These are phyloP conservation scores for Hypholoma sublateritium DNA, from an alignment of 768 basidiomycete species.

Conservation along the genomic window DNA sequence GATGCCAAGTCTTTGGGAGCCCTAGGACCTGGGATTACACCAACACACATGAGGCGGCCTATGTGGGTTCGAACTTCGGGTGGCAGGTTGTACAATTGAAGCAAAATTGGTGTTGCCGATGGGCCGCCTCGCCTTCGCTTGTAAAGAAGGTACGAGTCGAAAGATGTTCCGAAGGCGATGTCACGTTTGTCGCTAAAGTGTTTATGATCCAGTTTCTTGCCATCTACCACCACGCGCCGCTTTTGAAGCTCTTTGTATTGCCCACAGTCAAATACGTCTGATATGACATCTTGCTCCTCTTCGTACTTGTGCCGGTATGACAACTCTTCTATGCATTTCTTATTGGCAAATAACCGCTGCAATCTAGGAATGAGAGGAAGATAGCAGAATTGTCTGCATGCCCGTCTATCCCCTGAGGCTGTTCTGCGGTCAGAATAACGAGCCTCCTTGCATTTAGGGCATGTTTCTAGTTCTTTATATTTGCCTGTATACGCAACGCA, in stretches of 20 bases:
- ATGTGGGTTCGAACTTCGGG: conserved; percentile 34
- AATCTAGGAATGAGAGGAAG: conserved; percentile 29
- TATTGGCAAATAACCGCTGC: conserved; percentile 19
- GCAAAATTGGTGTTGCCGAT: conserved; percentile 31
- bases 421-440: neutral
- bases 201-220: neutral
- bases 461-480: conserved; percentile 10
- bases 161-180: conserved; percentile 10
- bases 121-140: conserved; percentile 10
- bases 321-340: conserved; percentile 6
- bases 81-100: conserved; percentile 42
- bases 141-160: conserved; percentile 14
- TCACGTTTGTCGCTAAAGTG: conserved; percentile 11
- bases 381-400: conserved; percentile 23
- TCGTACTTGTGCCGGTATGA: conserved; percentile 14
- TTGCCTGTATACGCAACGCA: conserved; percentile 31
- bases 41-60: conserved; percentile 31
- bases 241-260: conserved; percentile 5
- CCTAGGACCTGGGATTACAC: conserved; percentile 42
- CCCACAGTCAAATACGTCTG: conserved; percentile 13
- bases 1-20: conserved; percentile 37
- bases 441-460: conserved; percentile 19
- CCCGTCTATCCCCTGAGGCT: neutral
- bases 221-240: conserved; percentile 5
- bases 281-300: neutral